phyloP scores from a whole-genome alignment of 2,329 filamentous ascomycete species.

The Diaporthe sp. region DNA sequence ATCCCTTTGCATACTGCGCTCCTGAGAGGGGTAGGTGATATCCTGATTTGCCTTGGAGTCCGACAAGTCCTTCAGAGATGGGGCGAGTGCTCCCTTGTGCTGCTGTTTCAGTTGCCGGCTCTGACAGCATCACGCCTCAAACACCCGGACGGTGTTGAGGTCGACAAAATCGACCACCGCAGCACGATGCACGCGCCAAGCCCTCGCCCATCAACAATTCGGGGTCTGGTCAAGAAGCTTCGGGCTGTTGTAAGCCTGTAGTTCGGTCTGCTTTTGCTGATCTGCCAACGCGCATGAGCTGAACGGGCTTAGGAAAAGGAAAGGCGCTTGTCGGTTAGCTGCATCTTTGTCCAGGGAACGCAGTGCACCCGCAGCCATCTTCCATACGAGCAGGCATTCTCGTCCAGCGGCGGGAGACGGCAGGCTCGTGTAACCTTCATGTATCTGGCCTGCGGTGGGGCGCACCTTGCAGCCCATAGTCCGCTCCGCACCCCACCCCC shows the following conservation, averaged over 20 bases:
- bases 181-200: not conserved
- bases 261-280: constrained; percentile 25
- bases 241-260: not conserved
- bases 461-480: constrained; percentile 32
- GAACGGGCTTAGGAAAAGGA: constrained; percentile 29
- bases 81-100: constrained; percentile 21
- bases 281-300: constrained; percentile 25
- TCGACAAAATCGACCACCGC: not conserved
- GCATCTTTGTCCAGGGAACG: constrained; percentile 34
- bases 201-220: not conserved
- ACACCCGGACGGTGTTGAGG: not conserved
- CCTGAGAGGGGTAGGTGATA: constrained; percentile 16
- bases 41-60: constrained; percentile 3
- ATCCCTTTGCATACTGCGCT: not conserved
- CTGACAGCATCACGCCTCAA: constrained; percentile 33
- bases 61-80: constrained; percentile 16
- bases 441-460: constrained; percentile 38
- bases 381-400: constrained; percentile 38
- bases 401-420: constrained; percentile 38
- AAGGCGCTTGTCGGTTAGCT: constrained; percentile 38
- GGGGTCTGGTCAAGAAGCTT: constrained; percentile 8
- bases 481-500: not conserved
- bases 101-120: constrained; percentile 35
- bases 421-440: constrained; percentile 38
- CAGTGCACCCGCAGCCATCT: constrained; percentile 23